Conservation (phyloP, 495 filamentous ascomycete genomes). For the Talaromyces liani region DNA sequence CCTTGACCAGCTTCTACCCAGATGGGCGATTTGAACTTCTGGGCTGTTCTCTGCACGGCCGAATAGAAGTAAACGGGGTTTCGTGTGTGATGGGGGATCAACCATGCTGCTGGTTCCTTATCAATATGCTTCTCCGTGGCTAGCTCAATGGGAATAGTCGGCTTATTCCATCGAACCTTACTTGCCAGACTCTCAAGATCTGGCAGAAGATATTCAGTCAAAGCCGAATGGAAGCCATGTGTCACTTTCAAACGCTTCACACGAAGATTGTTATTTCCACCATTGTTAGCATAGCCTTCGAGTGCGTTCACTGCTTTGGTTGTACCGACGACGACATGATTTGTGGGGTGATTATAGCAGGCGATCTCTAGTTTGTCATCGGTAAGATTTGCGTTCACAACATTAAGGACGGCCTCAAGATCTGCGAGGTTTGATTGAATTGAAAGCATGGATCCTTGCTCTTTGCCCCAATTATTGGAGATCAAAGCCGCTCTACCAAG, state of each 20-base stretch:
- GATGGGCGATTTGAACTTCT: slow-evolving; percentile 14
- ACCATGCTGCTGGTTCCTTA: slow-evolving; percentile 1
- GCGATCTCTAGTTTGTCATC: slow-evolving; percentile 27
- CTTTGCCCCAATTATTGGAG: slow-evolving; percentile 30
- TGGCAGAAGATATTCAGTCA: slow-evolving; percentile 32
- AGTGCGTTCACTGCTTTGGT: slow-evolving; percentile 23
- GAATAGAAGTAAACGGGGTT: slow-evolving; percentile 33
- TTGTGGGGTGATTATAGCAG: slow-evolving; percentile 42
- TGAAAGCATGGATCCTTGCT: slow-evolving; percentile 36
- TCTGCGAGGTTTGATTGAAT: slow-evolving; percentile 22
- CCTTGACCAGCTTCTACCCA: slow-evolving; percentile 36
- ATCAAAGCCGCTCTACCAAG: slow-evolving; percentile 29
- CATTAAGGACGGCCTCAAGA: slow-evolving; percentile 13
- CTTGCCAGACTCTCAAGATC: slow-evolving; percentile 19
- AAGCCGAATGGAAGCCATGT: slow-evolving; percentile 40
- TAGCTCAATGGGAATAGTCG: slow-evolving; percentile 18
- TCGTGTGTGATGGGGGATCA: slow-evolving; percentile 26
- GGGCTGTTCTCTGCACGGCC: slow-evolving; percentile 25
- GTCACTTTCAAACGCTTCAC: slow-evolving; percentile 33
- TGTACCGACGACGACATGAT: slow-evolving; percentile 33
- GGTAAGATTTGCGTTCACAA: background rate
- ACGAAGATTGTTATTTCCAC: slow-evolving; percentile 12
- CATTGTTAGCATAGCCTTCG: slow-evolving; percentile 2
- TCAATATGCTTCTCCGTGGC: slow-evolving; percentile 8
- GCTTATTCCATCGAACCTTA: slow-evolving; percentile 17